Percentiles rank a stretch among this genome's conserved stretches.
Evolutionary conservation across 2,329 filamentous ascomycete species (phyloP).

Genomic region (Fusarium floridanum): DNA sequence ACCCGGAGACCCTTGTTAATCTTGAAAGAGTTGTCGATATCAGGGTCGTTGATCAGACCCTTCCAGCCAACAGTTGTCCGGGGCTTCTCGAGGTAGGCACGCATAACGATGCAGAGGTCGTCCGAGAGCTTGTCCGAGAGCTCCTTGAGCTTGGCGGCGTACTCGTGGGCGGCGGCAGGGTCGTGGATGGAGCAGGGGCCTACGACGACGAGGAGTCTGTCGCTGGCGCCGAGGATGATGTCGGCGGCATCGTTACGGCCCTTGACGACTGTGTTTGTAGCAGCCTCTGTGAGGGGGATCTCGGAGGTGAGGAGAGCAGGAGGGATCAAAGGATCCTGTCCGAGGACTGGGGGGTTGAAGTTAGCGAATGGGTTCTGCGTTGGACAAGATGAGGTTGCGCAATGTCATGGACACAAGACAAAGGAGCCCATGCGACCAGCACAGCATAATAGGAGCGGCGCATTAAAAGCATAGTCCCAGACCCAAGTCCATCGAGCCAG

Average conservation of each 20-base stretch:
- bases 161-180: slow-evolving; percentile 87
- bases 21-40: slow-evolving; percentile 96
- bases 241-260: slow-evolving; percentile 77
- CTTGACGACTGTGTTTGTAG: slow-evolving; percentile 77
- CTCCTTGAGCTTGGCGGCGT: slow-evolving; percentile 82
- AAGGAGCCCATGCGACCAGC: background rate
- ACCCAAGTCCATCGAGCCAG: background rate
- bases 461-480: background rate
- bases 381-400: background rate
- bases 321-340: slow-evolving; percentile 93
- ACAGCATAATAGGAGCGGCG: background rate
- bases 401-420: background rate
- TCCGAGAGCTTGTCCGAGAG: slow-evolving; percentile 83
- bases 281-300: slow-evolving; percentile 76
- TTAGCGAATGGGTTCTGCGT: slow-evolving; percentile 31
- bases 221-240: slow-evolving; percentile 82
- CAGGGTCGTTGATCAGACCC: slow-evolving; percentile 98
- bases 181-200: slow-evolving; percentile 99
- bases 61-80: slow-evolving; percentile 99
- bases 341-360: slow-evolving; percentile 74
- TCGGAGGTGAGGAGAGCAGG: slow-evolving; percentile 89
- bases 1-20: slow-evolving; percentile 98
- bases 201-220: slow-evolving; percentile 93
- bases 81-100: slow-evolving; percentile 98
- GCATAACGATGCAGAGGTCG: slow-evolving; percentile 95